Percentiles rank a stretch among this genome's conserved stretches.
These are phyloP conservation scores for Mycena epipterygia DNA, from an alignment of 768 basidiomycete species.

Conservation along the genomic window DNA sequence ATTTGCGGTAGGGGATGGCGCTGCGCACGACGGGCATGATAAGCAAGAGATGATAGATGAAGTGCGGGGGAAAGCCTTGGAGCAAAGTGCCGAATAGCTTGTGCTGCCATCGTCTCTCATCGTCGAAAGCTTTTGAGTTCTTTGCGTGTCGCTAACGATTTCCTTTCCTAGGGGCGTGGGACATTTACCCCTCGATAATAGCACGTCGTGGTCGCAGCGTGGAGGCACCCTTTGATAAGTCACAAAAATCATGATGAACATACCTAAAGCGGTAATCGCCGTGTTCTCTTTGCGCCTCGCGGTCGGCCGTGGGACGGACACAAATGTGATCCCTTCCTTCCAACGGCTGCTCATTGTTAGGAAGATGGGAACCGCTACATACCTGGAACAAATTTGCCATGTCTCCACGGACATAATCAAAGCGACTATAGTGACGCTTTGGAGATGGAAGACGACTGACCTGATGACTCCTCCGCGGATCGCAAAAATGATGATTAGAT, in stretches of 20 bases:
- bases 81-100: not conserved
- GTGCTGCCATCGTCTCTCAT: not conserved
- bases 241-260: constrained; percentile 7
- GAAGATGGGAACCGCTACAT: not conserved
- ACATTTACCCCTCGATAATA: constrained; percentile 23
- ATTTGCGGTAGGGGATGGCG: constrained; percentile 16
- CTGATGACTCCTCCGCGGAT: no score
- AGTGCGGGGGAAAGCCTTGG: not conserved
- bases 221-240: not conserved
- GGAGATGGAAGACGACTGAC: not conserved
- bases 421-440: not conserved
- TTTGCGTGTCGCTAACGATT: not conserved
- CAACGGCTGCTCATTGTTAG: not conserved
- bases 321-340: constrained; percentile 2
- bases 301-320: not conserved
- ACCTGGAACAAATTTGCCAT: not conserved
- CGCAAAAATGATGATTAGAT: no score
- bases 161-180: constrained; percentile 12
- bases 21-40: constrained; percentile 27
- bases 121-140: constrained; percentile 24
- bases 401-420: constrained; percentile 9
- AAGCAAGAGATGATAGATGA: not conserved
- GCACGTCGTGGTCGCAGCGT: constrained; percentile 6
- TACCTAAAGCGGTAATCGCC: constrained; percentile 12
- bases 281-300: constrained; percentile 1